A percentile compares a stretch with the other conserved stretches of the same genome.
phyloP scores from a whole-genome alignment of 257 asterid species.

The Mentha longifolia region DNA sequence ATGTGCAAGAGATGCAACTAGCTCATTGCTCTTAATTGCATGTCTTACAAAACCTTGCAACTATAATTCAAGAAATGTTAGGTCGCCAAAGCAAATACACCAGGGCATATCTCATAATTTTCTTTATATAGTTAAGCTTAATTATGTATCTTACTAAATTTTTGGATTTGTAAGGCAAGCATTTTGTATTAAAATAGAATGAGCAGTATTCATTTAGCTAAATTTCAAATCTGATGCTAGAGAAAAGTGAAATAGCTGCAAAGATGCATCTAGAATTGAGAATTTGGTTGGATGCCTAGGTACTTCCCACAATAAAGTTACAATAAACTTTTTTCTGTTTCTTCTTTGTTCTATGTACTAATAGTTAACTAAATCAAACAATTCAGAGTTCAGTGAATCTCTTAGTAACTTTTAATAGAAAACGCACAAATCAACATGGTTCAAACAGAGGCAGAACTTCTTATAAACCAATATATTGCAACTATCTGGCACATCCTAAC shows the following conservation, averaged over 20 bases:
- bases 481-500: slow-evolving; percentile 6
- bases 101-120: not conserved
- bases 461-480: not conserved
- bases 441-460: not conserved
- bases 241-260: slow-evolving; percentile 2
- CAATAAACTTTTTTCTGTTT: not conserved
- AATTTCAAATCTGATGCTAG: not conserved
- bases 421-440: not conserved
- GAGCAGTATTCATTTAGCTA: not conserved
- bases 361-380: not conserved
- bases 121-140: slow-evolving; percentile 5
- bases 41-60: slow-evolving; percentile 67
- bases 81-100: slow-evolving; percentile 14
- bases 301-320: slow-evolving; percentile 23
- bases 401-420: slow-evolving; percentile 6
- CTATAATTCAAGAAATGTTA: slow-evolving; percentile 40
- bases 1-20: slow-evolving; percentile 66
- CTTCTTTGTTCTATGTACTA: not conserved
- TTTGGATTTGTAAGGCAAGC: not conserved
- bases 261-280: slow-evolving; percentile 11
- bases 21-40: slow-evolving; percentile 54
- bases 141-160: not conserved
- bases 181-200: not conserved
- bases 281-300: not conserved
- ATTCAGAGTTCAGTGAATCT: not conserved